phyloP scores from a whole-genome alignment of 2,329 filamentous ascomycete species.

The Knoxdaviesia proteae region DNA sequence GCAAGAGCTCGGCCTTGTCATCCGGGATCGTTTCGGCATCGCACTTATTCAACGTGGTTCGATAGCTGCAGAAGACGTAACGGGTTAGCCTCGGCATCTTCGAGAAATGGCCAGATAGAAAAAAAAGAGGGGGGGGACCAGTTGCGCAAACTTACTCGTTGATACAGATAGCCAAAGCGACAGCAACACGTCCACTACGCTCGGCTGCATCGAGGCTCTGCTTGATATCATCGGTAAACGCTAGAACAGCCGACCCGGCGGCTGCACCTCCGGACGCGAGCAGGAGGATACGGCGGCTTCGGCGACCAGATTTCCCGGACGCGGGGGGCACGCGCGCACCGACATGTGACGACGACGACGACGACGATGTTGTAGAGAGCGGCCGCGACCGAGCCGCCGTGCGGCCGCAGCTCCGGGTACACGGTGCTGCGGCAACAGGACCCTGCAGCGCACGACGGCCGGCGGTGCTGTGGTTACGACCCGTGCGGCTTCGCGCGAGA shows the following conservation, averaged over 20 bases:
- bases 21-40: slow-evolving; percentile 40
- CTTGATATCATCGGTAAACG: slow-evolving; percentile 49
- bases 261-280: slow-evolving; percentile 31
- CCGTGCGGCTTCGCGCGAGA: too few relatives aligned
- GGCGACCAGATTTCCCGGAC: too few relatives aligned
- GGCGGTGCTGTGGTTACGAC: too few relatives aligned
- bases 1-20: slow-evolving; percentile 47
- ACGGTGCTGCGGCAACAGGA: too few relatives aligned
- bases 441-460: too few relatives aligned
- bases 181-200: slow-evolving; percentile 58
- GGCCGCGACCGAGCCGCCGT: too few relatives aligned
- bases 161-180: slow-evolving; percentile 59
- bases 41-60: slow-evolving; percentile 54
- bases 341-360: too few relatives aligned
- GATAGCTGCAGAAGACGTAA: slow-evolving; percentile 41
- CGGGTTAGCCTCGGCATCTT: not conserved
- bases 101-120: slow-evolving; percentile 1
- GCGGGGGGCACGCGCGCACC: too few relatives aligned
- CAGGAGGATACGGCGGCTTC: slow-evolving; percentile 15
- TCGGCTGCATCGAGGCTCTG: slow-evolving; percentile 56
- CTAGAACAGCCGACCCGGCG: slow-evolving; percentile 24
- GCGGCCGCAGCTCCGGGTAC: too few relatives aligned
- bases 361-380: too few relatives aligned
- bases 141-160: slow-evolving; percentile 43
- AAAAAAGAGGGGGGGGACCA: too few relatives aligned